Percentiles rank a stretch among this genome's conserved stretches.
Conservation (phyloP, 2,329 filamentous ascomycete genomes). For the Aspergillus fijiensis region DNA sequence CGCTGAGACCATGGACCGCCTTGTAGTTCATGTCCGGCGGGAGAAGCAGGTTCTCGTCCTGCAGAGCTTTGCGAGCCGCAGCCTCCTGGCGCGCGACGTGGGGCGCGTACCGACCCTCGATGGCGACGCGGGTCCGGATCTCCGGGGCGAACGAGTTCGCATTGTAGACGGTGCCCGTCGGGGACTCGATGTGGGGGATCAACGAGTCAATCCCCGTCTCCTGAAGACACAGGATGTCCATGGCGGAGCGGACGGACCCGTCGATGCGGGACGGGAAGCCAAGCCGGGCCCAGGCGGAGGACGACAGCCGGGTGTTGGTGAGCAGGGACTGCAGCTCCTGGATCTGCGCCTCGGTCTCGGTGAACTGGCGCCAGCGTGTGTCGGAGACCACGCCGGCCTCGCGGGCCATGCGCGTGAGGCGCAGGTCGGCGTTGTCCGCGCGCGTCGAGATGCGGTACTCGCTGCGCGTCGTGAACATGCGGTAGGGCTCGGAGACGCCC, state of each 20-base stretch:
- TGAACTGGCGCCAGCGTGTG: conserved; percentile 70
- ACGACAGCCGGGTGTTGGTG: conserved; percentile 56
- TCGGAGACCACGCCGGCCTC: conserved; percentile 77
- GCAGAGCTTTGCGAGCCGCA: conserved; percentile 65
- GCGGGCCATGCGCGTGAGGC: conserved; percentile 77
- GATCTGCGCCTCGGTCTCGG: conserved; percentile 65
- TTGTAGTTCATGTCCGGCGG: conserved; percentile 76
- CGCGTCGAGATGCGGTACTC: conserved; percentile 93
- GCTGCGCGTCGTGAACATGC: conserved; percentile 95
- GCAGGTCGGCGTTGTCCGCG: conserved; percentile 88
- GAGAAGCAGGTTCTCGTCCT: conserved; percentile 73
- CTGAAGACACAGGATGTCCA: conserved; percentile 74
- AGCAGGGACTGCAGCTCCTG: conserved; percentile 64
- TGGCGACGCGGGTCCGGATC: conserved; percentile 68
- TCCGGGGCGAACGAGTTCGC: conserved; percentile 51
- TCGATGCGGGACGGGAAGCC: conserved; percentile 71
- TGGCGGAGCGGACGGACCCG: conserved; percentile 65
- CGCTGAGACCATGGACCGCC: conserved; percentile 69
- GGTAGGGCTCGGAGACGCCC: conserved; percentile 93
- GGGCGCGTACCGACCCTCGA: conserved; percentile 83
- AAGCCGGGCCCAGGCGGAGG: conserved; percentile 65
- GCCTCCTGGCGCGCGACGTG: conserved; percentile 74
- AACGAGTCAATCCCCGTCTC: conserved; percentile 61
- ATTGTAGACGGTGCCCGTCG: conserved; percentile 42
- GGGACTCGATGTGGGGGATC: conserved; percentile 50